Base-by-base conservation (phyloP, 1,284 basidiomycete species). In the Spongiforma sp. region DNA sequence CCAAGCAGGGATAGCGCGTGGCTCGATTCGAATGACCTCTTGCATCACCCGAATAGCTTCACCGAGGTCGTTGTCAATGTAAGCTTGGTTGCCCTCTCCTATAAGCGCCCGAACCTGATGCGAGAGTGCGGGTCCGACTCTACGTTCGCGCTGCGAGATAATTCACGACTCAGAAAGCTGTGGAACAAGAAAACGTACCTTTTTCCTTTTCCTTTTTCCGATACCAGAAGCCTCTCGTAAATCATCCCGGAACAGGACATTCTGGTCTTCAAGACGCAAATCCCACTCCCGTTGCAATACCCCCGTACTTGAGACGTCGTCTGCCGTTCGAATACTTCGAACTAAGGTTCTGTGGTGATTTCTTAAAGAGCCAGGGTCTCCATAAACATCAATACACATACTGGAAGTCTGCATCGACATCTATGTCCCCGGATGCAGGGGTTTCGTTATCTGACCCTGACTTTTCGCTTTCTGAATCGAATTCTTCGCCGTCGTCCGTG, bases 1-100 rank as follows among this genome's bases (percentile, higher is more conserved):
- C 96, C 96, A 98, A 0, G 96, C 94, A 6, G 88, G 80, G 7
- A 86, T 83, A 12, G 95, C 93, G 37, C 92, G 88, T 3, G 96
- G 95, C 76, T 99, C 96, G 62, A 96, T 95, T 12, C 94, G 88
- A 63, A 99, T 95, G 67, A 98, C 93, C 74, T 99, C 94, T 73
- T 93, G 89, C 84, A 96, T 93, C 53, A 91, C 86, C 28, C 87
- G 84, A 39, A 95, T 90, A 1, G 95, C 91, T 68, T 90, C 85
- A 2, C 84, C 79, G 24, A 90, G 81, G 65, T 94, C 80, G 59
- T 82, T 85, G 69, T 92, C 88, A 58, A 96, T 88, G 76, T 94
- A 98, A 2, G 91, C 91, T 71, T 93, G 87, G 75, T 97, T 98
- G 32, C 94, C 97, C 64, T 93, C 88, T 21, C 94, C 93, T 52